Base-by-base conservation (phyloP, 2,329 filamentous ascomycete species). In the Diaporthe ampelina region DNA sequence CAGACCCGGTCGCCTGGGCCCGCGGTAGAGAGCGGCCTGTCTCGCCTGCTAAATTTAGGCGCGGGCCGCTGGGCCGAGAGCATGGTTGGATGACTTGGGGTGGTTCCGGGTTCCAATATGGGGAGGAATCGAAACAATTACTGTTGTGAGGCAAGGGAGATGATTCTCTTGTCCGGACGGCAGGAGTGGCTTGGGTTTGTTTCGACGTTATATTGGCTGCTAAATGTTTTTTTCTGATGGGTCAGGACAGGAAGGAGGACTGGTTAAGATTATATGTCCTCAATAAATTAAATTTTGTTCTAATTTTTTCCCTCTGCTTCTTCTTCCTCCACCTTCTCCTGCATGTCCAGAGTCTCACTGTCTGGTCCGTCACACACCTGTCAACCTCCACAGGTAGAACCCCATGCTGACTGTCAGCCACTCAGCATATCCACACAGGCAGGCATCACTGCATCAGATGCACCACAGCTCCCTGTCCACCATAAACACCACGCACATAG, bases 1-100 rank as follows among this genome's bases (percentile, higher is more conserved):
- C 70, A 72, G 57, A 72, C 70, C 57, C 70, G 70, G 45, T 72
- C 70, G 54, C 67, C 67, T 45, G 68, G 67, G 40, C 52, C 29
- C 9, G 7, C 48, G 4, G 50, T 4, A 15, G 48, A 35, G 19
- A 35, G 17, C 21, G 50, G 37, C 45, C 37, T 57, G 52, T 21
- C 40, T 61, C 40, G 40, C 24, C 56, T 56, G 40, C 56, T n/a
- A 72, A 43, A 54, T 52, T 72, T 63, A 61, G 56, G n/a, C 13
- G 56, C 45, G 43, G 43, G 29, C 57, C 43, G 45, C 4, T 57
- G 35, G 29, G 32, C 48, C 37, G 32, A 13, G 3, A 59, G 43
- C 68, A 71, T 61, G 19, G 40, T 63, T n/a, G 50, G 13, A 43
- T 9, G 40, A 19, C 7, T 43, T 17, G 50, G 50, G 21, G n/a